A percentile compares a stretch with the other conserved stretches of the same genome.
Evolutionary conservation across 192 early-diverging fungal genomes (phyloP).

Genomic region (Gigaspora rosea): DNA sequence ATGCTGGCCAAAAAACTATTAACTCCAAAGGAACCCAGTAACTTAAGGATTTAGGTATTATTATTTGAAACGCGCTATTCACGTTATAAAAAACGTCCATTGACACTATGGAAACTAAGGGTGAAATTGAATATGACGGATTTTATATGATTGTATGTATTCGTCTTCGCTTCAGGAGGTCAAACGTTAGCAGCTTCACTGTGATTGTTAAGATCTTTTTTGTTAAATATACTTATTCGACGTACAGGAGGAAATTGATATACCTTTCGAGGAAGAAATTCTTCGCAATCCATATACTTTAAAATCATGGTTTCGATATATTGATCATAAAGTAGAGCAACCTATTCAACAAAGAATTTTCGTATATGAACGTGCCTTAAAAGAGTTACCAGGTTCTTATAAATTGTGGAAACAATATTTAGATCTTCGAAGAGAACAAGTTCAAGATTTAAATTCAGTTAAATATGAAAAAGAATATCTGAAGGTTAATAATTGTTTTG

Average conservation of each 20-base stretch:
- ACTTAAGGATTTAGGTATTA: no score
- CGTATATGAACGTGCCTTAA: constrained; percentile 87
- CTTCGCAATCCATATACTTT: constrained; percentile 67
- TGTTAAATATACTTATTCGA: neutral
- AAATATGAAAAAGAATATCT: constrained; percentile 62
- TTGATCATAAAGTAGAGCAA: constrained; percentile 77
- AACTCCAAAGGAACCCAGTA: no score
- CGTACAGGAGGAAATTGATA: constrained; percentile 55
- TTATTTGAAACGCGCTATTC: no score
- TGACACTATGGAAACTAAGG: neutral
- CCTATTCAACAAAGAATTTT: constrained; percentile 53
- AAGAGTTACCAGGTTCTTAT: constrained; percentile 88
- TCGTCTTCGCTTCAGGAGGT: neutral
- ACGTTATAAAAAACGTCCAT: neutral
- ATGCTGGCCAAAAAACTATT: no score
- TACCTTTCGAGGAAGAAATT: constrained; percentile 73
- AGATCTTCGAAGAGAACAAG: constrained; percentile 58
- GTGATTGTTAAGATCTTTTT: neutral
- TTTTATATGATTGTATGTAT: constrained; percentile 16
- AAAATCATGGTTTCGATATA: constrained; percentile 85
- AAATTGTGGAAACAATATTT: constrained; percentile 94
- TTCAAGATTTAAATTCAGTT: constrained; percentile 55
- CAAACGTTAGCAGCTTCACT: neutral
- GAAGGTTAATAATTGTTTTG: constrained; percentile 76
- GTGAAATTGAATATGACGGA: neutral